Base-by-base conservation (phyloP, 2,329 filamentous ascomycete species). In the Penicillium sp. region DNA sequence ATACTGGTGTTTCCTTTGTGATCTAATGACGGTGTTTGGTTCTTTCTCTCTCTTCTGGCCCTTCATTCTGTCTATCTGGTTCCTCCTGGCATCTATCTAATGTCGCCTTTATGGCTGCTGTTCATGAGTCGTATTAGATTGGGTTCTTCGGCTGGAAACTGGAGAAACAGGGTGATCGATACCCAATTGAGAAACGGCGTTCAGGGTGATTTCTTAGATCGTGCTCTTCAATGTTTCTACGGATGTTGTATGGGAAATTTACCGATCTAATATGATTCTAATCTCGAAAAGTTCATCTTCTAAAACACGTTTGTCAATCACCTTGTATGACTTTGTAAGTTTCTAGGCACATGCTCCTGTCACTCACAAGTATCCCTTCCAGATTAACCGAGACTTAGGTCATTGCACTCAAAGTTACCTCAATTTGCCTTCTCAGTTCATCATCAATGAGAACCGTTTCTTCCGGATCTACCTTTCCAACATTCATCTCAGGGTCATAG, bases 231-330 rank as follows among this genome's bases (percentile, higher is more conserved):
- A 43, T 50, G 14, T 52, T 47, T 26, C 22, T 49, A 24, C 26
- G 31, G 35, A 45, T 52, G 31, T 45, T 55, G 5, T 44, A 37
- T 52, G 57, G 27, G 48, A 54, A 52, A 33, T 54, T 57, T 57
- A 54, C 50, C 13, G 39, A 56, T 29, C 48, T 65, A 61, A 62
- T 66, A 48, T 59, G 59, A 65, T 56, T 44, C 1, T 58, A 57
- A 60, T 64, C 24, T 16, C 37, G 49, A 58, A 49, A 55, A 55
- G n/a, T 46, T 35, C 44, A 35, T 2, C 53, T 49, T 46, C 55
- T 54, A 44, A n/a, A 29, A 19, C n/a, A 19, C 21, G 44, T 26
- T 48, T 13, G 29, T 31, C 4, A 11, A 4, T 31, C 29, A 11
- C 14, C 13, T 31, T 31, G 29, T 29, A 29, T 29, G 27, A 27